These are phyloP conservation scores for Rhodotorula sp. DNA, from an alignment of 1,284 basidiomycete species.

Conservation along the genomic window DNA sequence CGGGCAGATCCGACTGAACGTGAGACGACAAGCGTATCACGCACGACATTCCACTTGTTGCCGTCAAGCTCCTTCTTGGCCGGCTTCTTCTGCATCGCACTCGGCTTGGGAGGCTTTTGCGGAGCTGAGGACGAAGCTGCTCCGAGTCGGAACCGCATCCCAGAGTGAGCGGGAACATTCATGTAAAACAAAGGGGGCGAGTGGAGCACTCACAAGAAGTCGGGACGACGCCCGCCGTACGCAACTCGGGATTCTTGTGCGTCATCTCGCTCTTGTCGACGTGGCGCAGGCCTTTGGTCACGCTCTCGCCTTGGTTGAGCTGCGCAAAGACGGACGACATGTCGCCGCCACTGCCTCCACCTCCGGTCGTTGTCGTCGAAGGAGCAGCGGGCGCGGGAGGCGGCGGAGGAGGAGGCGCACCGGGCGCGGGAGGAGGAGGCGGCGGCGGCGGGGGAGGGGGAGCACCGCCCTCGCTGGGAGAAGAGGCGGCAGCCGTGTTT, in stretches of 20 bases:
- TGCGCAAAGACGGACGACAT: slow-evolving; percentile 87
- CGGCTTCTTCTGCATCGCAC: slow-evolving; percentile 78
- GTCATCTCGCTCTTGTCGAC: slow-evolving; percentile 97
- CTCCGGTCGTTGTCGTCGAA: slow-evolving; percentile 48
- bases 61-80: slow-evolving; percentile 86
- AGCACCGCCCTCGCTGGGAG: slow-evolving; percentile 45
- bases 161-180: neutral
- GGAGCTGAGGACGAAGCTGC: slow-evolving; percentile 45
- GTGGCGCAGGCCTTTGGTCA: slow-evolving; percentile 87
- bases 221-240: slow-evolving; percentile 66
- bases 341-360: slow-evolving; percentile 53
- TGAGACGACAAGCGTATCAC: slow-evolving; percentile 46
- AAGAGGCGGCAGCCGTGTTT: slow-evolving; percentile 14
- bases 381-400: slow-evolving; percentile 47
- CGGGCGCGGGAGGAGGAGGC: slow-evolving; percentile 47
- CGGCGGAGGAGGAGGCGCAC: slow-evolving; percentile 54
- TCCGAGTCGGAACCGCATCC: neutral
- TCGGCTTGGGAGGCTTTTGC: slow-evolving; percentile 74
- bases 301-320: slow-evolving; percentile 82
- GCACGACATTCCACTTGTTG: slow-evolving; percentile 87
- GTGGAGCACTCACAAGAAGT: slow-evolving; percentile 44
- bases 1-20: neutral
- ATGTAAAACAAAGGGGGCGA: neutral
- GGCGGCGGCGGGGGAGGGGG: slow-evolving; percentile 50
- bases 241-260: slow-evolving; percentile 91